Base-by-base conservation (phyloP, 2,329 filamentous ascomycete species). In the Fusarium acutatum region DNA sequence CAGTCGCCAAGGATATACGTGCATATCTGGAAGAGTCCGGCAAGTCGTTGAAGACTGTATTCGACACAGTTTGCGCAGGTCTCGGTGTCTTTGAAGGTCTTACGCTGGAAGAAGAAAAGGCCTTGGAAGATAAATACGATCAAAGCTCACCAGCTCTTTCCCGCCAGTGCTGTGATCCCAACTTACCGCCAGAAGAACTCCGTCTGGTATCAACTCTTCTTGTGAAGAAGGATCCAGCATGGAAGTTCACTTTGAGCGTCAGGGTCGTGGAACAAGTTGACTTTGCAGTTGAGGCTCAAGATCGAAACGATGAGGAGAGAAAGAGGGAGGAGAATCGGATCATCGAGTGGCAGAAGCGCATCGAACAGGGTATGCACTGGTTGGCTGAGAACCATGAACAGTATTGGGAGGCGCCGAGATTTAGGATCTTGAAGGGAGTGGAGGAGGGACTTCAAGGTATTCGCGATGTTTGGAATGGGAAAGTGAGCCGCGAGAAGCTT, bases 371-470 rank as follows among this genome's bases (percentile, higher is more conserved):
- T 5, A 11, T 69, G 6, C 34, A 41, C 1, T 69, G 65, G 66
- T 4, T 69, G 9, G 18, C 56, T 26, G 17, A 57, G 10, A 58
- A 69, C 20, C 65, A 64, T 38, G 32, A 46, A 1, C 12, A n/a
- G 18, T 46, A 64, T 13, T 69, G 65, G 66, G 17, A 64, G 13
- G 24, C 58, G 1, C 65, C 59, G 1, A 46, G 65, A 6, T 54
- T 46, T 1, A 69, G 18, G 13, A 24, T 59, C 1, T 6, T 69
- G 1, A 41, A 69, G 11, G 65, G 65, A 3, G 52, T 65, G 4
- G 65, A 65, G 3, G 50, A 69, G 22, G 67, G 65, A 2, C 11
- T 69, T 15, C 58, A 64, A 17, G 66, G 65, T 0, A 47, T 69
- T 7, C 58, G 10, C 0, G 58, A 69, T 37, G 66, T 69, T 9